phyloP scores from a whole-genome alignment of 345 rosid species.

The Odontarrhena argentea region DNA sequence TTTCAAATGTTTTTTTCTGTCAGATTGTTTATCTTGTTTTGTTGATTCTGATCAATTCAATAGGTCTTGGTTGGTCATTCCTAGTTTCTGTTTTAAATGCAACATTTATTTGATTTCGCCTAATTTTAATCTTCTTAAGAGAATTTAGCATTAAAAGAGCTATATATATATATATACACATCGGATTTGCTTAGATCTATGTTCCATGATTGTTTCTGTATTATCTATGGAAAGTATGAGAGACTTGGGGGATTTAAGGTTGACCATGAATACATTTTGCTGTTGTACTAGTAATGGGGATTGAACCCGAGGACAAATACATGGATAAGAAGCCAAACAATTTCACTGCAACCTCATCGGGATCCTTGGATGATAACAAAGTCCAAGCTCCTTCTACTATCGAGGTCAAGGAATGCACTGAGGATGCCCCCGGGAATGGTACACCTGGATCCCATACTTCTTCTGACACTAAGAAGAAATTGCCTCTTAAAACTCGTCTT shows the following conservation, averaged over 20 bases:
- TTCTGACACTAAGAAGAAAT: slow-evolving; percentile 45
- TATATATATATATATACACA: not conserved
- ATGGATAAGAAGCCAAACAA: slow-evolving; percentile 65
- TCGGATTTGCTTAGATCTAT: not conserved
- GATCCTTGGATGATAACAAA: slow-evolving; percentile 43
- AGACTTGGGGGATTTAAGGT: not conserved
- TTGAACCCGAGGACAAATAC: slow-evolving; percentile 55
- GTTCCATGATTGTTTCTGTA: not conserved
- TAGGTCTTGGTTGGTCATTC: slow-evolving; percentile 19
- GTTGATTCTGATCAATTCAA: slow-evolving; percentile 13
- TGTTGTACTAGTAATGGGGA: slow-evolving; percentile 62
- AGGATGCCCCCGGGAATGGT: slow-evolving; percentile 36
- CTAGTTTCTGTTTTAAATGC: slow-evolving; percentile 25
- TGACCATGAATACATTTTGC: not conserved
- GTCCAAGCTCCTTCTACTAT: slow-evolving; percentile 37
- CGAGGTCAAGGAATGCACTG: slow-evolving; percentile 42
- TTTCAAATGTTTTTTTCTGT: not conserved
- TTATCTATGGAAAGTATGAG: not conserved
- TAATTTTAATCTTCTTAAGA: slow-evolving; percentile 2
- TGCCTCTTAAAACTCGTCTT: slow-evolving; percentile 42
- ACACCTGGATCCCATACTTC: slow-evolving; percentile 37
- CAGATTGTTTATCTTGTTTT: not conserved
- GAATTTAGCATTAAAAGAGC: slow-evolving; percentile 15
- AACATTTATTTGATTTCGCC: slow-evolving; percentile 28
- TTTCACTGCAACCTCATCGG: slow-evolving; percentile 26